Percentiles rank a stretch among this genome's conserved stretches.
phyloP scores from a whole-genome alignment of 805 yeast species.

The Jamesozyma hellenica region DNA sequence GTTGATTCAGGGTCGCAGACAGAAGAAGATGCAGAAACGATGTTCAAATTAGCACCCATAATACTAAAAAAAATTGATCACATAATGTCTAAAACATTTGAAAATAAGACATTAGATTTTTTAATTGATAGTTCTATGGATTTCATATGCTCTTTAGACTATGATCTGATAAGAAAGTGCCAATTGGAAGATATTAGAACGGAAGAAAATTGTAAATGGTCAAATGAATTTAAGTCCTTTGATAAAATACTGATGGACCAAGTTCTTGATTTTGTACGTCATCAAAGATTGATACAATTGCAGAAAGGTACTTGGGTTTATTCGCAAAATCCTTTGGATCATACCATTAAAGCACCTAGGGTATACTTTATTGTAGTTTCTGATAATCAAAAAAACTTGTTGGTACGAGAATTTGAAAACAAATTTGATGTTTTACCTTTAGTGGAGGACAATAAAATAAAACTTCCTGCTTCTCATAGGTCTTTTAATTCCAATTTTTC shows the following conservation, averaged over 20 bases:
- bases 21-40: slow-evolving; percentile 40
- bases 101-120: slow-evolving; percentile 7
- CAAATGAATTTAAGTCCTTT: slow-evolving; percentile 37
- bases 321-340: slow-evolving; percentile 42
- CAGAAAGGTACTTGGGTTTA: slow-evolving; percentile 78
- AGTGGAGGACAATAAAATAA: slow-evolving; percentile 44
- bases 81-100: slow-evolving; percentile 1
- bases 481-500: slow-evolving; percentile 4
- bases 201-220: slow-evolving; percentile 36
- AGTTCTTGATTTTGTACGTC: slow-evolving; percentile 60
- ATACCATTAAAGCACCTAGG: slow-evolving; percentile 26
- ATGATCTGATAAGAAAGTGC: slow-evolving; percentile 40
- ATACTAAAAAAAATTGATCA: slow-evolving; percentile 26
- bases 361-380: slow-evolving; percentile 52
- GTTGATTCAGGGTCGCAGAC: slow-evolving; percentile 43
- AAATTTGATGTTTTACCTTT: slow-evolving; percentile 43
- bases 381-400: slow-evolving; percentile 51
- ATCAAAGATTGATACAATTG: slow-evolving; percentile 61
- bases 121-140: slow-evolving; percentile 38
- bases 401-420: slow-evolving; percentile 48
- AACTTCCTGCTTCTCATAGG: neutral
- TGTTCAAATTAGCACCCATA: slow-evolving; percentile 38
- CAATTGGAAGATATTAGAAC: slow-evolving; percentile 41
- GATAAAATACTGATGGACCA: slow-evolving; percentile 42
- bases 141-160: slow-evolving; percentile 34